Evolutionary conservation across 176 grass and related monocot genomes (phyloP), one percentile per base, ranked within the genome.

Genomic region (Oropetium thomaeum): DNA sequence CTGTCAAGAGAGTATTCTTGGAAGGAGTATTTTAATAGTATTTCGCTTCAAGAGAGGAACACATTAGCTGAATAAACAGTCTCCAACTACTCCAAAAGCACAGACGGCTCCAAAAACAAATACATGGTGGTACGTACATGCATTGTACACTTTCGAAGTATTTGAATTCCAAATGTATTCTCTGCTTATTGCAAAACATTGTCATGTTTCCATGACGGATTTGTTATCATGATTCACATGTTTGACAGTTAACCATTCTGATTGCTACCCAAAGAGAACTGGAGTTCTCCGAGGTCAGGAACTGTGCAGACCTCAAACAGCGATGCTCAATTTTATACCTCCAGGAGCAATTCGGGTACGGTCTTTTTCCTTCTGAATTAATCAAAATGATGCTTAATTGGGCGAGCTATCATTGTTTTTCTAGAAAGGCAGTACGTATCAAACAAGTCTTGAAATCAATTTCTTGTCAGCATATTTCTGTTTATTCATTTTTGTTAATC

Each of bases 11-110:
- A 79, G n/a, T 47, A 66, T 40, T 79, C 38, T 14, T 85, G 68
- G 69, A 52, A 85, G 68, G 39, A 39, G 19, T 39, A 49, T 40
- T 85, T 79, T 9, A 62, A 79, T 2, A 79, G 49, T 64, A 65
- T 78, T 71, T 71, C 82, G 35, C 19, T 79, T 0, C 26, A 75
- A 27, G 83, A 85, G 42, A 72, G 75, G 48, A 67, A 14, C 8
- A 79, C 79, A 39, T 79, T 85, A 48, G 75, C 79, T 59, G 75
- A 79, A 58, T 39, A 79, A 67, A 85, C 77, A 10, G 60, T 73
- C 9, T 80, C 15, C 40, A 79, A 73, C 22, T 79, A 85, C 75
- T 73, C 29, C 1, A 81, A 22, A 67, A 81, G 61, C 32, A 39
- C 63, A n/a, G 77, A 86, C 74, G 83, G 70, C 53, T 68, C 54